These are phyloP conservation scores for Mariannaea sp. DNA, from an alignment of 2,329 filamentous ascomycete genomes.

Conservation along the genomic window DNA sequence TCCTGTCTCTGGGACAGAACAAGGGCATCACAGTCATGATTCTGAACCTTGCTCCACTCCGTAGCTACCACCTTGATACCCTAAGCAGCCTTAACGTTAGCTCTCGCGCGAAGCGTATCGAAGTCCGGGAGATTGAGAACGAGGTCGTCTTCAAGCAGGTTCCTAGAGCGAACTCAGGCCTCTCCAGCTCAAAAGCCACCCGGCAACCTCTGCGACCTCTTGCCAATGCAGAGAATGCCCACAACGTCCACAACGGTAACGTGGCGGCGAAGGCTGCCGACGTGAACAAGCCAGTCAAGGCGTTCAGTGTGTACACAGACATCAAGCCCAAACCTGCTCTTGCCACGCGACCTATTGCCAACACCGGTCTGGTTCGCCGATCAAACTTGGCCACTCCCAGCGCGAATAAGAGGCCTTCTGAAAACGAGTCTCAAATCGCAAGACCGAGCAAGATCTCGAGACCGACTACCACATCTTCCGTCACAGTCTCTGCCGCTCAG, in stretches of 20 bases:
- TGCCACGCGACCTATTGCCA: constrained; percentile 41
- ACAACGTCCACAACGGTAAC: constrained; percentile 71
- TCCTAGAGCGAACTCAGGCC: constrained; percentile 56
- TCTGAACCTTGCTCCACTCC: constrained; percentile 87
- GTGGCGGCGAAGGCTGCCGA: constrained; percentile 56
- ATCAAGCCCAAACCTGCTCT: constrained; percentile 55
- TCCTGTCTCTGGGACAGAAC: constrained; percentile 90
- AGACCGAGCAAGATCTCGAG: constrained; percentile 54
- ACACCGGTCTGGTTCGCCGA: constrained; percentile 42
- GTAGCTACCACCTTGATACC: constrained; percentile 91
- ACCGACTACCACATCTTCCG: constrained; percentile 36
- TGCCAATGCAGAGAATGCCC: constrained; percentile 74
- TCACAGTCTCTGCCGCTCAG: constrained; percentile 68
- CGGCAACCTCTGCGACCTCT: constrained; percentile 82
- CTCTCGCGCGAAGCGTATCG: constrained; percentile 93
- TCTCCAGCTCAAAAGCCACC: constrained; percentile 48
- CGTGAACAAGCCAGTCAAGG: constrained; percentile 73
- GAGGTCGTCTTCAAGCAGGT: constrained; percentile 85
- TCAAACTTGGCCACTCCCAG: constrained; percentile 42
- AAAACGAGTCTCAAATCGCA: constrained; percentile 43
- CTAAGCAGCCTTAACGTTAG: constrained; percentile 93
- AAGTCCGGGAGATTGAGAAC: constrained; percentile 94
- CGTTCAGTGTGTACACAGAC: constrained; percentile 87
- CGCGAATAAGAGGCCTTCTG: constrained; percentile 50
- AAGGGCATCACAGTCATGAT: constrained; percentile 97